These are phyloP conservation scores for Beauveria sp. DNA, from an alignment of 2,329 filamentous ascomycete species.

Conservation along the genomic window DNA sequence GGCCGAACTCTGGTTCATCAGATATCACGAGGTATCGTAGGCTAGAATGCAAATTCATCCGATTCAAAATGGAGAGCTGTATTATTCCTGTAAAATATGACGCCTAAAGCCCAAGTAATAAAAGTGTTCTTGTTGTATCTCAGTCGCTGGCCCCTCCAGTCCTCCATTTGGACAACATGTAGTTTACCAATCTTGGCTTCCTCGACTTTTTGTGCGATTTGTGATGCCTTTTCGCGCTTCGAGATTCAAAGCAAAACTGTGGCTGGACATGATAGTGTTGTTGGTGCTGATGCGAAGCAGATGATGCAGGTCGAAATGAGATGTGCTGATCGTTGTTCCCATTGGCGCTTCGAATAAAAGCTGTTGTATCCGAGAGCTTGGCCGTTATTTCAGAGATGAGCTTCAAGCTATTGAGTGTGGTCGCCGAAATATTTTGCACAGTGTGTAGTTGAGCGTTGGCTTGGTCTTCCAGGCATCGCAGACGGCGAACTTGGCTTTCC, in stretches of 20 bases:
- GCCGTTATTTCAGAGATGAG: neutral
- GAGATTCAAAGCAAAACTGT: slow-evolving; percentile 1
- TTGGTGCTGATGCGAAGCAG: neutral
- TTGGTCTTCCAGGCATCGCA: slow-evolving; percentile 2
- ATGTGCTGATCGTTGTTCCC: no score
- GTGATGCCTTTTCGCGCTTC: neutral
- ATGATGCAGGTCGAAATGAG: neutral
- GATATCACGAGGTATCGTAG: no score
- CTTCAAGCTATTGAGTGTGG: neutral
- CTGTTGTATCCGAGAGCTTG: slow-evolving; percentile 9
- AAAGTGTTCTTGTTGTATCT: neutral
- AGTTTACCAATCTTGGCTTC: neutral
- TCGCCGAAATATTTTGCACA: slow-evolving; percentile 14
- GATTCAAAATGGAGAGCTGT: neutral
- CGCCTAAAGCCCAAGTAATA: neutral
- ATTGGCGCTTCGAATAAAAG: neutral
- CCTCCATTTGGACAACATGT: slow-evolving; percentile 8
- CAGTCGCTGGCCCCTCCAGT: neutral
- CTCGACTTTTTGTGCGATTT: neutral
- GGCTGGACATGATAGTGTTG: neutral
- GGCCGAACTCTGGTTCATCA: no score
- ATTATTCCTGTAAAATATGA: neutral
- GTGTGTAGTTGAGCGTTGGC: slow-evolving; percentile 9
- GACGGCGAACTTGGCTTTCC: slow-evolving; percentile 12
- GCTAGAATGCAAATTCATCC: neutral